A percentile compares a stretch with the other conserved stretches of the same genome.
Evolutionary conservation across 1,139 yeast species (phyloP).

Genomic region (Candida frijolesensis): DNA sequence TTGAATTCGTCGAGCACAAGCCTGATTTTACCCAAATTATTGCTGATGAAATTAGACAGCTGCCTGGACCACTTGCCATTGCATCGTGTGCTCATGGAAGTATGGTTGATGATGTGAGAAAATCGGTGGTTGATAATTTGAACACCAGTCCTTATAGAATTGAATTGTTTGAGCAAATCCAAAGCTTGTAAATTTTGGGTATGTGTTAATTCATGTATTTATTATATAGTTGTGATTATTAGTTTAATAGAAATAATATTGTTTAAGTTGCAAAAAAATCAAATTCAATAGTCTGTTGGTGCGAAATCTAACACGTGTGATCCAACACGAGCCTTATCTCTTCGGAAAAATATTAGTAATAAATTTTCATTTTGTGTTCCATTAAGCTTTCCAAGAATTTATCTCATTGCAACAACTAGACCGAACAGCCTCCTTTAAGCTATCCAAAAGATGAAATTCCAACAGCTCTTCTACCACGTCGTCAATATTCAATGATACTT

Average conservation of each 20-base stretch:
- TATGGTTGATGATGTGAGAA: conserved; percentile 43
- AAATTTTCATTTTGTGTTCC: no score
- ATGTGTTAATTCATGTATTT: not conserved
- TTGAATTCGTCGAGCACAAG: conserved; percentile 39
- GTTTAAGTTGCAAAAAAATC: no score
- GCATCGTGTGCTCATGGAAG: conserved; percentile 45
- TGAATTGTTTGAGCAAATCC: conserved; percentile 45
- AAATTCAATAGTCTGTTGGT: no score
- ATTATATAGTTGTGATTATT: not conserved
- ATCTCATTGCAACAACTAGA: no score
- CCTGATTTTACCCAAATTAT: conserved; percentile 45
- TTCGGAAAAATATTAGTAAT: no score
- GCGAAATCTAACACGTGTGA: no score
- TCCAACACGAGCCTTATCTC: no score
- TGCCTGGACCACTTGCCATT: conserved; percentile 37
- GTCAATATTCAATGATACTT: not conserved
- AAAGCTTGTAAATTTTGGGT: conserved; percentile 17
- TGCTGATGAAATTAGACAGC: conserved; percentile 29
- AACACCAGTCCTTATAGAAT: conserved; percentile 32
- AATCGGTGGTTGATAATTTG: conserved; percentile 32
- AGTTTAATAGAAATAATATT: not conserved
- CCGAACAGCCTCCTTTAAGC: no score
- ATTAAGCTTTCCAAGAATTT: no score
- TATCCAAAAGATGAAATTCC: no score
- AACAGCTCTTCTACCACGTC: not conserved